phyloP scores from a whole-genome alignment of 495 filamentous ascomycete genomes.

The Trichodelitschia bisporula region DNA sequence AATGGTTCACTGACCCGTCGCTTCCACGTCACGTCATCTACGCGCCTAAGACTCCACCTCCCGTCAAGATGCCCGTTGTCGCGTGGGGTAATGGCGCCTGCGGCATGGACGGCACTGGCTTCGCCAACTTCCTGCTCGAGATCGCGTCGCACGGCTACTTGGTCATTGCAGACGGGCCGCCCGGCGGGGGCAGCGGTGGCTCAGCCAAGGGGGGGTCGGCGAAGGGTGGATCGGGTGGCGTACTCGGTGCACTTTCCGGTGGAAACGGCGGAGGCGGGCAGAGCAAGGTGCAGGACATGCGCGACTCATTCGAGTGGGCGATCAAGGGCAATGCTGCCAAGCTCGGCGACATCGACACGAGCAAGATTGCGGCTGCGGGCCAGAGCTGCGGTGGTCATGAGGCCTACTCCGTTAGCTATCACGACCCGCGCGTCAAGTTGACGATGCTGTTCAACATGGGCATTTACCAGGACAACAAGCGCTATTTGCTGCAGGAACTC shows the following conservation, averaged over 20 bases:
- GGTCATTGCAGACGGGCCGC: not conserved
- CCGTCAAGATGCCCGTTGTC: not conserved
- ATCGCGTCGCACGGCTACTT: not conserved
- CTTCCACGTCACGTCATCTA: not conserved
- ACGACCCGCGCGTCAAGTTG: conserved; percentile 5
- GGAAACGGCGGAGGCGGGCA: too few relatives aligned
- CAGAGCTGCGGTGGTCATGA: too few relatives aligned
- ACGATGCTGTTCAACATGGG: conserved; percentile 7
- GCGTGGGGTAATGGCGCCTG: not conserved
- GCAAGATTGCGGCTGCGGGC: conserved; percentile 3
- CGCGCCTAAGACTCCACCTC: not conserved
- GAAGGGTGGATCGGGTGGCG: too few relatives aligned
- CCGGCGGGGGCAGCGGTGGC: not conserved
- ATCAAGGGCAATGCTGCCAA: conserved; percentile 4
- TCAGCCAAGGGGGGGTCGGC: too few relatives aligned
- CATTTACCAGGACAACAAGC: conserved; percentile 5
- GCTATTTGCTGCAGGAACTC: conserved; percentile 5
- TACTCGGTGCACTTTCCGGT: too few relatives aligned
- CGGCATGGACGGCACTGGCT: not conserved
- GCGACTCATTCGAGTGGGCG: conserved; percentile 4
- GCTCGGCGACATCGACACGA: conserved; percentile 4
- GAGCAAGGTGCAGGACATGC: conserved; percentile 5
- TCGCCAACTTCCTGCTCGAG: not conserved
- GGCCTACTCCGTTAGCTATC: conserved; percentile 4
- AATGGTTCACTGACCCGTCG: not conserved